A percentile compares a stretch with the other conserved stretches of the same genome.
phyloP scores from a whole-genome alignment of 2,329 filamentous ascomycete genomes.

The Colletotrichum truncatum region DNA sequence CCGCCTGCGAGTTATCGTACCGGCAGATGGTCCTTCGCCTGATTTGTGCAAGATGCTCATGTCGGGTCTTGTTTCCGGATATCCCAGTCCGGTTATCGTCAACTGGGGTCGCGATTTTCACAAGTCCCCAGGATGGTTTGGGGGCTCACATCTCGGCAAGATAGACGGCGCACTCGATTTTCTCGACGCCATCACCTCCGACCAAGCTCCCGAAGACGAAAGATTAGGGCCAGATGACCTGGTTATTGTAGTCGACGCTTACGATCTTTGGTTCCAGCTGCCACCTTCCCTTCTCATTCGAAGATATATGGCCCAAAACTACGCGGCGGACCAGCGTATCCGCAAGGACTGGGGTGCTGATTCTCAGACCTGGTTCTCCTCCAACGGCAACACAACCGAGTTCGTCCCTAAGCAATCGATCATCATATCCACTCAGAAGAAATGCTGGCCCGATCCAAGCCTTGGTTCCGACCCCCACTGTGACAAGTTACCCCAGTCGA shows the following conservation, averaged over 20 bases:
- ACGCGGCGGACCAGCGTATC: slow-evolving; percentile 41
- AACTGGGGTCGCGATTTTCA: slow-evolving; percentile 37
- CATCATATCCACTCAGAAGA: slow-evolving; percentile 35
- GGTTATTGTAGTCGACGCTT: slow-evolving; percentile 46
- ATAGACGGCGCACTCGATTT: slow-evolving; percentile 38
- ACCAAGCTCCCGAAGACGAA: slow-evolving; percentile 15
- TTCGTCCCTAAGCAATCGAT: slow-evolving; percentile 38
- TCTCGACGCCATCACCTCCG: slow-evolving; percentile 32
- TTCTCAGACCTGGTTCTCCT: not conserved
- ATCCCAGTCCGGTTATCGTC: slow-evolving; percentile 39
- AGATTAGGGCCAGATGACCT: slow-evolving; percentile 39
- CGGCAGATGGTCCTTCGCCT: slow-evolving; percentile 35
- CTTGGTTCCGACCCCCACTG: slow-evolving; percentile 35
- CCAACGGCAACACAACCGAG: not conserved
- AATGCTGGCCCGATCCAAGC: slow-evolving; percentile 32
- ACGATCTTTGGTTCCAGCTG: slow-evolving; percentile 51
- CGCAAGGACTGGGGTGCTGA: slow-evolving; percentile 35
- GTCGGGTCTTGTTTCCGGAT: slow-evolving; percentile 37
- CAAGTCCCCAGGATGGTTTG: slow-evolving; percentile 27
- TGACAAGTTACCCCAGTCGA: slow-evolving; percentile 35
- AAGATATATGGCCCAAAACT: slow-evolving; percentile 44
- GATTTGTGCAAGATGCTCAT: slow-evolving; percentile 44
- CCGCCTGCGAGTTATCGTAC: slow-evolving; percentile 38
- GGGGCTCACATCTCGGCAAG: slow-evolving; percentile 40
- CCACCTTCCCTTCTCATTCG: slow-evolving; percentile 45